These are phyloP conservation scores for Eucalyptus urophylla DNA, from an alignment of 345 rosid genomes.

Conservation along the genomic window DNA sequence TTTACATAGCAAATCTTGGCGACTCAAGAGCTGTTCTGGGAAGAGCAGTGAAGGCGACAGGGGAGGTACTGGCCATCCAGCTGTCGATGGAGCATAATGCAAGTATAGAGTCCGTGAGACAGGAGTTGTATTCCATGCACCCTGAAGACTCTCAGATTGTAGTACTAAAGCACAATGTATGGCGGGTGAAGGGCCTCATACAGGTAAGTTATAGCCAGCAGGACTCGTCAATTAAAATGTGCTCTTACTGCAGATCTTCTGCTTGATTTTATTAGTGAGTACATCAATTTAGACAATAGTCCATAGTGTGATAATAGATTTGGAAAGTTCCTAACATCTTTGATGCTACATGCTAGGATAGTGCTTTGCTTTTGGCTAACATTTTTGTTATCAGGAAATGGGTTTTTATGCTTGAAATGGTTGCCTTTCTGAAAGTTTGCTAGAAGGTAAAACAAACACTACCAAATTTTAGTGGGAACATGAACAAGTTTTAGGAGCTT, in stretches of 20 bases:
- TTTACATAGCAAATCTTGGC: slow-evolving; percentile 34
- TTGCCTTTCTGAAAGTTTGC: not conserved
- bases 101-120: slow-evolving; percentile 33
- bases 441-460: not conserved
- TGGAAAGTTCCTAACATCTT: not conserved
- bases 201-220: slow-evolving; percentile 10
- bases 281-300: not conserved
- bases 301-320: not conserved
- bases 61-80: slow-evolving; percentile 36
- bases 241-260: not conserved
- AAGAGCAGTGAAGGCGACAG: slow-evolving; percentile 23
- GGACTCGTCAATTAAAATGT: not conserved
- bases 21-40: slow-evolving; percentile 49
- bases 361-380: not conserved
- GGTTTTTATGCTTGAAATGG: not conserved
- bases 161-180: slow-evolving; percentile 30
- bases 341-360: not conserved
- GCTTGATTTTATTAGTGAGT: not conserved
- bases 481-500: not conserved
- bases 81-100: slow-evolving; percentile 40
- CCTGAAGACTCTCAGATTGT: slow-evolving; percentile 39
- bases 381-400: not conserved
- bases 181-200: slow-evolving; percentile 46
- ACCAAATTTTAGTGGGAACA: not conserved
- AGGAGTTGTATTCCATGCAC: slow-evolving; percentile 22